Conservation (phyloP, 2,329 filamentous ascomycete genomes). For the Trichophyton simii region DNA sequence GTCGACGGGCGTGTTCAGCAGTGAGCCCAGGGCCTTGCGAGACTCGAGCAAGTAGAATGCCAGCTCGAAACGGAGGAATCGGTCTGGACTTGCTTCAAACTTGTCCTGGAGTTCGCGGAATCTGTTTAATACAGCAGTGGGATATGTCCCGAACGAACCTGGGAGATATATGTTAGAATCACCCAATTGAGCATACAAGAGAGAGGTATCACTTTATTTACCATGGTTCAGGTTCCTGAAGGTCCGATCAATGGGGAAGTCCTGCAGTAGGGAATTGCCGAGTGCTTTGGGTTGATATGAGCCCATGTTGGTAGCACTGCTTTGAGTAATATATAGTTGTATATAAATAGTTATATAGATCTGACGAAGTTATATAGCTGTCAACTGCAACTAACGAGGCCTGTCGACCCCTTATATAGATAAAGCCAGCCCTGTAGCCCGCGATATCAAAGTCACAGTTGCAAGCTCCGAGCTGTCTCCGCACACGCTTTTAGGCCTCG, state of each 20-base stretch:
- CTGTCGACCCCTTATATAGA: not conserved
- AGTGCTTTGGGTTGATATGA: slow-evolving; percentile 26
- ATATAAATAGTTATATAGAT: not conserved
- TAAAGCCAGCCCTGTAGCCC: not conserved
- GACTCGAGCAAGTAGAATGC: slow-evolving; percentile 50
- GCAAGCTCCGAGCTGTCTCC: not conserved
- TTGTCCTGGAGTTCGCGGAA: slow-evolving; percentile 54
- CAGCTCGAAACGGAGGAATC: slow-evolving; percentile 60
- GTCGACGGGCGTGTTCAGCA: slow-evolving; percentile 53
- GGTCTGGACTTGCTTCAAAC: slow-evolving; percentile 57
- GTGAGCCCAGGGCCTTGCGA: slow-evolving; percentile 50
- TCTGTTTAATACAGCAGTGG: slow-evolving; percentile 46
- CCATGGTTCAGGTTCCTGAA: slow-evolving; percentile 63
- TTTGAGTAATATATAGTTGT: not conserved
- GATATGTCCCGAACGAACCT: slow-evolving; percentile 67
- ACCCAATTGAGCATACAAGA: not conserved
- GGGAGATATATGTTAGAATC: not conserved
- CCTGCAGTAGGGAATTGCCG: slow-evolving; percentile 44
- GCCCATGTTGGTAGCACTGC: not conserved
- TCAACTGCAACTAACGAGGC: not conserved
- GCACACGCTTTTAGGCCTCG: not conserved
- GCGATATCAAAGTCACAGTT: not conserved
- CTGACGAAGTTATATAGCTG: not conserved
- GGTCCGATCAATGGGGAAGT: slow-evolving; percentile 57
- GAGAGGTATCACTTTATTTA: not conserved